A percentile compares a stretch with the other conserved stretches of the same genome.
phyloP scores from a whole-genome alignment of 2,329 filamentous ascomycete species.

The Aspergillus glaucus region DNA sequence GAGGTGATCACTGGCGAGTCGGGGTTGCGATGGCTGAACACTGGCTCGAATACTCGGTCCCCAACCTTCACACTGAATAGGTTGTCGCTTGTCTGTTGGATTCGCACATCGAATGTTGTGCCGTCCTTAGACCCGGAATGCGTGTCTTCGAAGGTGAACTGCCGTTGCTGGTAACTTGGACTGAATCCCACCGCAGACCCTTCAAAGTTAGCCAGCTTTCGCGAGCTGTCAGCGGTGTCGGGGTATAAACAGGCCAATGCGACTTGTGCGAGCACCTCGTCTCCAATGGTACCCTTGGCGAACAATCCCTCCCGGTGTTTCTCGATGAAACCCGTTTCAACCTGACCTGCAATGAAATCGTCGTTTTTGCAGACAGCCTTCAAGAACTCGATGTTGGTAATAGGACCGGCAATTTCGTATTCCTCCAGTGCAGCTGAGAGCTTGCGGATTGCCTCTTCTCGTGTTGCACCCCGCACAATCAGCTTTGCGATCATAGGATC shows the following conservation, averaged over 20 bases:
- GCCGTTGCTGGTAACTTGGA: constrained; percentile 57
- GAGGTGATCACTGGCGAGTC: constrained; percentile 54
- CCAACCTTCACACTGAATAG: constrained; percentile 47
- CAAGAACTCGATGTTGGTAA: constrained; percentile 95
- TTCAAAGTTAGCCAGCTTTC: constrained; percentile 20
- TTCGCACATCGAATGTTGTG: constrained; percentile 39
- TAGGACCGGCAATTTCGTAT: constrained; percentile 87
- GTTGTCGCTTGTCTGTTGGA: constrained; percentile 46
- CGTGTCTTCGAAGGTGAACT: constrained; percentile 50
- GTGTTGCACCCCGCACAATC: constrained; percentile 75
- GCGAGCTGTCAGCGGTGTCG: constrained; percentile 27
- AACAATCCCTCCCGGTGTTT: constrained; percentile 81
- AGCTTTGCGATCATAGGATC: constrained; percentile 99
- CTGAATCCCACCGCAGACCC: constrained; percentile 51
- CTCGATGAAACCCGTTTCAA: constrained; percentile 94
- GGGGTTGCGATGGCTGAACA: constrained; percentile 45
- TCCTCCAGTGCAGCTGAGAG: constrained; percentile 72
- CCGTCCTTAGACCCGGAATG: constrained; percentile 37
- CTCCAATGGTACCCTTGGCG: constrained; percentile 50
- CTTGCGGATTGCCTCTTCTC: constrained; percentile 76
- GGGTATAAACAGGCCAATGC: constrained; percentile 66
- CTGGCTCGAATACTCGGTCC: constrained; percentile 31
- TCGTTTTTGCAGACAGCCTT: constrained; percentile 77
- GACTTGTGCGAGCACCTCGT: constrained; percentile 79
- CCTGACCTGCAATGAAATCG: constrained; percentile 77